Evolutionary conservation across 2,329 filamentous ascomycete genomes (phyloP).

Genomic region (Penicillium sp.): DNA sequence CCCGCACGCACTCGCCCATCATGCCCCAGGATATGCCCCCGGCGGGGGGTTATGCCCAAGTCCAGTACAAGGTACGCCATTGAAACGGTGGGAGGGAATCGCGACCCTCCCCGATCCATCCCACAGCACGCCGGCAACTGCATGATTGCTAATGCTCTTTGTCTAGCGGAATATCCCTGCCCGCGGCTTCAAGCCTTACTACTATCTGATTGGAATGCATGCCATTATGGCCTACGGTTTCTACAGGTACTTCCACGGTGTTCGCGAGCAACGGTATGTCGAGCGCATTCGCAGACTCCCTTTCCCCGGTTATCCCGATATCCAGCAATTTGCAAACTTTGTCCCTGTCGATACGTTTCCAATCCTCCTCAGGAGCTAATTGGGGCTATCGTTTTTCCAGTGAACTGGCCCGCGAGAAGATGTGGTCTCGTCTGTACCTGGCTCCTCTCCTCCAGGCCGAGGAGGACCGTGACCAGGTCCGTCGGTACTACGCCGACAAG

Average conservation of each 20-base stretch:
- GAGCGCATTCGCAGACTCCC: slow-evolving; percentile 3
- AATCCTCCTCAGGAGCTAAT: no score
- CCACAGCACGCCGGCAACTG: slow-evolving; percentile 4
- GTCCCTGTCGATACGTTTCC: background rate
- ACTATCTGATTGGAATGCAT: slow-evolving; percentile 70
- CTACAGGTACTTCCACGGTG: slow-evolving; percentile 75
- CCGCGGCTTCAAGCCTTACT: slow-evolving; percentile 77
- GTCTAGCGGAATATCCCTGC: slow-evolving; percentile 81
- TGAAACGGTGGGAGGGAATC: slow-evolving; percentile 1
- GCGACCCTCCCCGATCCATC: slow-evolving; percentile 1
- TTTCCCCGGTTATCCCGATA: slow-evolving; percentile 12
- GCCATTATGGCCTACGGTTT: slow-evolving; percentile 83
- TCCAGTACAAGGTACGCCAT: slow-evolving; percentile 83
- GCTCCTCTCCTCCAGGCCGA: slow-evolving; percentile 92
- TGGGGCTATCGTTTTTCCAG: no score
- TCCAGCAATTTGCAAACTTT: slow-evolving; percentile 8
- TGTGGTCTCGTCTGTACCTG: slow-evolving; percentile 94
- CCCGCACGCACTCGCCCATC: slow-evolving; percentile 33
- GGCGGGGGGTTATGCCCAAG: slow-evolving; percentile 83
- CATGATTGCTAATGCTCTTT: slow-evolving; percentile 7
- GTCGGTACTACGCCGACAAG: slow-evolving; percentile 78
- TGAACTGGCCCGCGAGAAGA: slow-evolving; percentile 92
- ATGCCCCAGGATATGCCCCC: slow-evolving; percentile 99
- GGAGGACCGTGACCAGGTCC: slow-evolving; percentile 90
- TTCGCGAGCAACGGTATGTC: slow-evolving; percentile 83